Evolutionary conservation across 1,284 basidiomycete species (phyloP).

Genomic region (Naganishia sp.): DNA sequence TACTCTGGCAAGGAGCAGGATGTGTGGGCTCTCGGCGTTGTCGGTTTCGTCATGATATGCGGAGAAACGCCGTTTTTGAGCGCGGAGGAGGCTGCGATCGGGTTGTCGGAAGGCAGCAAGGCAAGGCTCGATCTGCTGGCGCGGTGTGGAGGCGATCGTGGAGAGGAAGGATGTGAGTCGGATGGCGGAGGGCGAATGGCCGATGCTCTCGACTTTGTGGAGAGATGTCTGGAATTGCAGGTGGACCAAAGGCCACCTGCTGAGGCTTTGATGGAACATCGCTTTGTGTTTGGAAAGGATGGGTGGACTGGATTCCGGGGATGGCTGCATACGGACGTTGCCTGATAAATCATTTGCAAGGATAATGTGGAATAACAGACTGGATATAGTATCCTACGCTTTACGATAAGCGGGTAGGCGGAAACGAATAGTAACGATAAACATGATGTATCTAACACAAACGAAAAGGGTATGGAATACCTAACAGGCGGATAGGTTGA

Average conservation of each 20-base stretch:
- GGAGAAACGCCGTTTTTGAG: constrained; percentile 94
- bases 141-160: constrained; percentile 43
- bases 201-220: constrained; percentile 51
- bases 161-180: constrained; percentile 44
- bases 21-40: constrained; percentile 97
- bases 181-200: constrained; percentile 50
- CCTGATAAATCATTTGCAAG: background rate
- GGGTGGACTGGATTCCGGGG: constrained; percentile 50
- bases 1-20: constrained; percentile 97
- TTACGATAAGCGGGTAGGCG: constrained; percentile 8
- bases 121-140: constrained; percentile 43
- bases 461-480: background rate
- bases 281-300: constrained; percentile 44
- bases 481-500: background rate
- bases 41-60: constrained; percentile 90
- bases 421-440: background rate
- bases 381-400: constrained; percentile 7
- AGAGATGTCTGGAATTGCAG: constrained; percentile 48
- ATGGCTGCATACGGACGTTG: constrained; percentile 37
- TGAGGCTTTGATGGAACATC: constrained; percentile 46
- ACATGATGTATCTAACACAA: background rate
- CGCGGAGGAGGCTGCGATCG: constrained; percentile 80
- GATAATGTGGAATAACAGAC: background rate
- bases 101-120: constrained; percentile 44
- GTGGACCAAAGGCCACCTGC: constrained; percentile 47